Percentiles rank a stretch among this genome's conserved stretches.
These are phyloP conservation scores for Toxicodendron radicans DNA, from an alignment of 345 rosid genomes.

Conservation along the genomic window DNA sequence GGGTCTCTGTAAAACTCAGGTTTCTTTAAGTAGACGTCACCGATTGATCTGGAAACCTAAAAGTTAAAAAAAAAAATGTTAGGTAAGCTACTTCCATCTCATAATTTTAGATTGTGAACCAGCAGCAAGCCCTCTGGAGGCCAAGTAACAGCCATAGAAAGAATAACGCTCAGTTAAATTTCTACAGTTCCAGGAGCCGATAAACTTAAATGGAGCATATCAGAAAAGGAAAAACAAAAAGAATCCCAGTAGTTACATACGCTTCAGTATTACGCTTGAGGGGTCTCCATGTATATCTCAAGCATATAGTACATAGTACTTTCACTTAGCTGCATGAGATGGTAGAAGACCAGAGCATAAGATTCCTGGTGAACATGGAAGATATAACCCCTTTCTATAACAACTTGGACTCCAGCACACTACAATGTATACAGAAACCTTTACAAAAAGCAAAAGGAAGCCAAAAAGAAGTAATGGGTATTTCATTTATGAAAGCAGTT, in stretches of 20 bases:
- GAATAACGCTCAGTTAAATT: not conserved
- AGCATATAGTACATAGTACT: conserved; percentile 32
- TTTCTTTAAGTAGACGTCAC: conserved; percentile 91
- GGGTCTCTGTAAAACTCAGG: conserved; percentile 85
- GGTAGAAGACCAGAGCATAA: conserved; percentile 39
- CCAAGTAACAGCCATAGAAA: not conserved
- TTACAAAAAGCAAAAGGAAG: conserved; percentile 17
- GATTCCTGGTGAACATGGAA: conserved; percentile 44
- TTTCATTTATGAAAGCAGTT: not conserved
- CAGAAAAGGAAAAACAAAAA: not conserved
- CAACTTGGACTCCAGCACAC: conserved; percentile 16
- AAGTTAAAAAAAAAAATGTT: conserved; percentile 10
- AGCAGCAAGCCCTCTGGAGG: not conserved
- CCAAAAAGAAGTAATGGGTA: not conserved
- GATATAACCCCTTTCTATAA: conserved; percentile 20
- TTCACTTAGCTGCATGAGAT: conserved; percentile 28
- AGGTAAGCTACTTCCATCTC: conserved; percentile 11
- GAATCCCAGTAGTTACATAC: conserved; percentile 21
- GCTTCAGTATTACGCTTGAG: conserved; percentile 16
- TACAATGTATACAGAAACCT: not conserved
- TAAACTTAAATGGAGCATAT: not conserved
- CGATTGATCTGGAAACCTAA: conserved; percentile 97
- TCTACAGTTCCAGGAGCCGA: not conserved
- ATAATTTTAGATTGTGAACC: conserved; percentile 1
- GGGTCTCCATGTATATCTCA: conserved; percentile 34